Conservation (phyloP, 2,329 filamentous ascomycete genomes). For the Juglanconis sp. region DNA sequence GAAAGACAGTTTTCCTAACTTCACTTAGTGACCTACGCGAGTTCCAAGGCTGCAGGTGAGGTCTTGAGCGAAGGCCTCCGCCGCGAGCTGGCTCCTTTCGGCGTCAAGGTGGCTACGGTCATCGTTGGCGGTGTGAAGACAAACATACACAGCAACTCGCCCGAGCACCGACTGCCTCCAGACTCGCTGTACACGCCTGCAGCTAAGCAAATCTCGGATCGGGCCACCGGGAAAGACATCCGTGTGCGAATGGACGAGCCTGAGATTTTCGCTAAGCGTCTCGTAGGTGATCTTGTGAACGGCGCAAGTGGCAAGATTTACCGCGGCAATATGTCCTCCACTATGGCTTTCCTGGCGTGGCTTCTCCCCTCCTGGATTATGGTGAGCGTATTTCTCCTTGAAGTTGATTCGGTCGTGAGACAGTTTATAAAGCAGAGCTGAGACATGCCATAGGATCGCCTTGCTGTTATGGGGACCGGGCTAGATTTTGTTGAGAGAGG, state of each 20-base stretch:
- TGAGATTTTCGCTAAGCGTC: background rate
- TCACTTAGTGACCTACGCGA: conserved; percentile 45
- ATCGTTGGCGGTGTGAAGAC: conserved; percentile 52
- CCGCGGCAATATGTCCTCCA: conserved; percentile 1
- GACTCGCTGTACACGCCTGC: conserved; percentile 46
- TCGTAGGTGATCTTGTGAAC: background rate
- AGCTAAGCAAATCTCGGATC: background rate
- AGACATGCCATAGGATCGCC: background rate
- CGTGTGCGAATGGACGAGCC: background rate
- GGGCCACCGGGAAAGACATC: background rate
- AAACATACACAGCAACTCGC: conserved; percentile 41
- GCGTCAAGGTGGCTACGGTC: conserved; percentile 55
- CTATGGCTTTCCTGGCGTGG: background rate
- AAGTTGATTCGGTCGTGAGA: background rate
- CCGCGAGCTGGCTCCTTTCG: conserved; percentile 49
- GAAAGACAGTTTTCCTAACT: background rate
- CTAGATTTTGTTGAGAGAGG: background rate
- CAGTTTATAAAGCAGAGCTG: background rate
- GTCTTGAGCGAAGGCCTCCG: conserved; percentile 33
- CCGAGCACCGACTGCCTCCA: conserved; percentile 38
- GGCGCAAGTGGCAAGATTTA: conserved; percentile 2
- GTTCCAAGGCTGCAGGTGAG: conserved; percentile 27
- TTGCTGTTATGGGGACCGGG: background rate
- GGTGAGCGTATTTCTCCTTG: background rate
- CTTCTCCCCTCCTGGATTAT: background rate